Base-by-base conservation (phyloP, 2,329 filamentous ascomycete species). In the Monilinia laxa region DNA sequence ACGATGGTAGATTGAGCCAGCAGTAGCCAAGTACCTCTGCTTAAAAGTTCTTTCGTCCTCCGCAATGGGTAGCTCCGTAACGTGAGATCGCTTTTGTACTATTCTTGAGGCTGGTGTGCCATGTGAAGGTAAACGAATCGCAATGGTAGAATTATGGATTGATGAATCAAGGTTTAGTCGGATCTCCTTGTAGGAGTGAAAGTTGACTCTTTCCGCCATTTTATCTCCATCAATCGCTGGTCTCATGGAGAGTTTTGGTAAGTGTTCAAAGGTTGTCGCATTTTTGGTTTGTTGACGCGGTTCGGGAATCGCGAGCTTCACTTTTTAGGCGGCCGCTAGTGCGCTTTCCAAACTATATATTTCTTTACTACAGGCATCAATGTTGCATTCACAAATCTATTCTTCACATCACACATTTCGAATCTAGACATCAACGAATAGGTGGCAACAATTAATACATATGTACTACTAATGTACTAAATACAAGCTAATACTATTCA, bases 1-100 rank as follows among this genome's bases (percentile, higher is more conserved):
- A 65, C 95, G 88, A 78, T 96, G 93, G 80, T 92, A 97, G 66
- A 98, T 84, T 2, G 92, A 92, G 38, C 92, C 90, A 42, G 93
- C 86, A 2, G 83, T 88, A 35, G 94, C 92, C 64, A 97, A 81
- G 75, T 91, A 86, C 70, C 86, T 88, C 68, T 85, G 82, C 71
- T 88, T 86, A 75, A 96, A 97, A 12, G 85, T 81, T 65, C 86
- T 86, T 77, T 94, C 90, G 71, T 93, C 91, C 75, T 91, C 87
- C 71, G 81, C 79, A 66, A 79, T 72, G 72, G 76, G 75, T 54
- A 76, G 73, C 69, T 79, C 78, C 71, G 75, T 69, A 70, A 73
- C 65, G 70, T 73, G 76, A 75, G 70, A 76, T 73, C 73, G 75
- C 72, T 78, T 83, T 77, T 76, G 81, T 75, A 78, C 79, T 65